Evolutionary conservation across 2,329 filamentous ascomycete species (phyloP).

Genomic region (Leptographium radiaticola): DNA sequence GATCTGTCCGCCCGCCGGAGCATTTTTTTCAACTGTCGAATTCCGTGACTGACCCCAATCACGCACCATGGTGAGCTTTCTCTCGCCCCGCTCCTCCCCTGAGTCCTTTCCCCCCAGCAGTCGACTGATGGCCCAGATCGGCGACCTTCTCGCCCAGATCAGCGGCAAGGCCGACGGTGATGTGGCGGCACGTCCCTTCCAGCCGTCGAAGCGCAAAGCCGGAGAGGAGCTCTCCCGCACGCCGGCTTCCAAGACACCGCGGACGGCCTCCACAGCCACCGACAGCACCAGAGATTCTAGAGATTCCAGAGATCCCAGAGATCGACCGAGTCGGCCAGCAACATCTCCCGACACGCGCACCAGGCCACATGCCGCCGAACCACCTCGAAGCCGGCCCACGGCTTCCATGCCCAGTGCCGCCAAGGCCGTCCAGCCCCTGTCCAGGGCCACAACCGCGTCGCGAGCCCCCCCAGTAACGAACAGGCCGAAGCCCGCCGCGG

Average conservation of each 20-base stretch:
- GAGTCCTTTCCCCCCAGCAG: not conserved
- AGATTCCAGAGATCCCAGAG: not conserved
- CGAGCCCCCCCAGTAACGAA: not conserved
- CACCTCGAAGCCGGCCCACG: not conserved
- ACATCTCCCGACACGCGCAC: not conserved
- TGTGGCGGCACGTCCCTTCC: constrained; percentile 20
- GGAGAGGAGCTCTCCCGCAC: constrained; percentile 31
- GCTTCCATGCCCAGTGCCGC: not conserved
- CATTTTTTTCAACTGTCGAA: too few relatives aligned
- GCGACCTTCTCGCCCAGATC: constrained; percentile 48
- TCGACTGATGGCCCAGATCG: constrained; percentile 25
- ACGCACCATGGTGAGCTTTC: not conserved
- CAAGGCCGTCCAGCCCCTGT: not conserved
- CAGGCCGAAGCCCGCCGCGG: not conserved
- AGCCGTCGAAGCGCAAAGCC: constrained; percentile 42
- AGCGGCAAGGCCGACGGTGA: constrained; percentile 35
- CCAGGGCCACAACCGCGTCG: not conserved
- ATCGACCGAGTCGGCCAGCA: too few relatives aligned
- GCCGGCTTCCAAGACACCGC: constrained; percentile 28
- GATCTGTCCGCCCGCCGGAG: not conserved
- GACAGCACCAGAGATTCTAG: not conserved
- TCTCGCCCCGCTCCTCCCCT: too few relatives aligned
- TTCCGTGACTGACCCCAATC: not conserved
- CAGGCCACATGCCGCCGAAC: not conserved
- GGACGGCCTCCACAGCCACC: constrained; percentile 13